These are phyloP conservation scores for Neopestalotiopsis sp. DNA, from an alignment of 2,329 filamentous ascomycete genomes.

Conservation along the genomic window DNA sequence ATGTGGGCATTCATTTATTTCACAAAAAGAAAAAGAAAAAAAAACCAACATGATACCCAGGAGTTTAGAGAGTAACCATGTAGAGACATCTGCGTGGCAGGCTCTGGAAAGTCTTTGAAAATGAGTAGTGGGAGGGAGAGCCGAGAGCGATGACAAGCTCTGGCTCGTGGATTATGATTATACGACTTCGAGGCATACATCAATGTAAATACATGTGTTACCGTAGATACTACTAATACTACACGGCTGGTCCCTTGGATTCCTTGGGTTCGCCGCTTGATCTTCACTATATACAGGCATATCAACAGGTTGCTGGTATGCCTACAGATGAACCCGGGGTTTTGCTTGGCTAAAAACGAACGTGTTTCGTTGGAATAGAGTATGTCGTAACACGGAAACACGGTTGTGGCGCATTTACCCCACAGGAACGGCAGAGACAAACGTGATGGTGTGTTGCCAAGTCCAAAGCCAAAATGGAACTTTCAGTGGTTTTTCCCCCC, in stretches of 20 bases:
- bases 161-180: slow-evolving; percentile 25
- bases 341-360: too few relatives aligned
- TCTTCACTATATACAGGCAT: neutral
- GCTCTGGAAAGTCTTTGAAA: slow-evolving; percentile 11
- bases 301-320: neutral
- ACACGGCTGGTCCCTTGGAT: neutral
- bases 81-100: neutral
- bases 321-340: neutral
- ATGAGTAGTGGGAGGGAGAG: neutral
- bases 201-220: slow-evolving; percentile 23
- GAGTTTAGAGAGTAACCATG: slow-evolving; percentile 10
- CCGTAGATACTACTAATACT: slow-evolving; percentile 12
- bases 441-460: slow-evolving; percentile 3
- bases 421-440: slow-evolving; percentile 6
- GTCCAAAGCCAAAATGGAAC: neutral
- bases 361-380: too few relatives aligned
- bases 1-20: neutral
- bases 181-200: slow-evolving; percentile 25
- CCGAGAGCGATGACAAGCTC: neutral
- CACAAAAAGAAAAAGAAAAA: neutral
- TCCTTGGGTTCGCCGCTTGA: neutral
- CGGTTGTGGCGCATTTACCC: slow-evolving; percentile 2
- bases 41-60: slow-evolving; percentile 19
- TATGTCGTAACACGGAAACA: neutral
- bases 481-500: slow-evolving; percentile 6